Percentiles rank a stretch among this genome's conserved stretches.
Evolutionary conservation across 257 asterid genomes (phyloP).

Genomic region (Rubia yunnanensis): DNA sequence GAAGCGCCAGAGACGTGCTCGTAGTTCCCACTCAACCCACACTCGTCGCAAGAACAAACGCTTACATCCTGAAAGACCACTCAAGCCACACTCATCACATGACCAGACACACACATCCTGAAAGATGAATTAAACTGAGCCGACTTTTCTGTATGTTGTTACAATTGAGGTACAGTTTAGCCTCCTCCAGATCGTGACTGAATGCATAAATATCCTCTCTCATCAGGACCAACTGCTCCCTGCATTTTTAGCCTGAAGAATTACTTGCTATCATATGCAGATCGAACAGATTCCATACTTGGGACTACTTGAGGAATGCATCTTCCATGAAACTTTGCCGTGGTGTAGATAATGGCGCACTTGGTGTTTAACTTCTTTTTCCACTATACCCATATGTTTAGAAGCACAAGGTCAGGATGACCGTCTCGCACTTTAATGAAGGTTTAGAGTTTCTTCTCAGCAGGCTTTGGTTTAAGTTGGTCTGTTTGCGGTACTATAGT

Average conservation of each 20-base stretch:
- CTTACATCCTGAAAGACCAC: slow-evolving; percentile 22
- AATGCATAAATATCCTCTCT: not conserved
- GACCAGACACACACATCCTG: slow-evolving; percentile 23
- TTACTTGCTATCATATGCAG: not conserved
- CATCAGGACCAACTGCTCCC: not conserved
- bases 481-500: not conserved
- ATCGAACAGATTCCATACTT: not conserved
- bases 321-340: not conserved
- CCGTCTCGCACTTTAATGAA: not conserved
- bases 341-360: not conserved
- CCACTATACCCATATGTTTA: not conserved
- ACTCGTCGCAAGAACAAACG: slow-evolving; percentile 28
- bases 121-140: slow-evolving; percentile 13
- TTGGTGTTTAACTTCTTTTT: not conserved
- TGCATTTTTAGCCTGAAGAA: not conserved
- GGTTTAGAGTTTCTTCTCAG: not conserved
- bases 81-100: slow-evolving; percentile 10
- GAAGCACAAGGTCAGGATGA: not conserved
- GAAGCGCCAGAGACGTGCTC: slow-evolving; percentile 30
- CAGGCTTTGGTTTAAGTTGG: not conserved
- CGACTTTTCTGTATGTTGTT: not conserved
- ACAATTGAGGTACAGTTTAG: slow-evolving; percentile 10
- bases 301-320: not conserved
- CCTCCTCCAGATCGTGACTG: not conserved
- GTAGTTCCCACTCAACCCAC: slow-evolving; percentile 22